Evolutionary conservation across 768 basidiomycete species (phyloP), one percentile per base, ranked within the genome.

Genomic region (Tylopilus intermedius): DNA sequence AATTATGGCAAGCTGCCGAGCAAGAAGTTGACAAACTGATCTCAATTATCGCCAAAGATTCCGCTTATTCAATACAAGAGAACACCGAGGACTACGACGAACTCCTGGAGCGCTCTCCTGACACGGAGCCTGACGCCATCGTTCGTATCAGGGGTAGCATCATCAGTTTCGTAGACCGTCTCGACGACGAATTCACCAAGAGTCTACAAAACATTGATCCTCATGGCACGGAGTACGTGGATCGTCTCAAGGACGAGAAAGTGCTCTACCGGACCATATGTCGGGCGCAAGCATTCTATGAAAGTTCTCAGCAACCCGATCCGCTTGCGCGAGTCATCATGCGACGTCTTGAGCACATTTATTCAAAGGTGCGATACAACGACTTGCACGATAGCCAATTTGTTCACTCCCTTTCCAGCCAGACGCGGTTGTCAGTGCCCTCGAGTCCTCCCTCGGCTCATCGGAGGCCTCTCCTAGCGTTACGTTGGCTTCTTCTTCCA

Each of bases 171-270:
- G 82, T 99, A 44, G 96, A 99, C 69, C 86, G 94, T 49, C 73
- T 99, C 44, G 96, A 98, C 67, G 96, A 98, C 62, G 96, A 99
- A 72, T 99, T 99, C 69, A 97, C 94, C 41, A 90, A 90, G 65
- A 94, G 91, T 62, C 72, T 99, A 32, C 96, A 98, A 80, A 93
- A 97, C 65, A 93, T 96, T 58, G 96, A 99, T 63, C 95, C 96
- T 8, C 96, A 99, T 67, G 94, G 96, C 2, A 92, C 90, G n/a
- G 96, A 99, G 70, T 99, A 99, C 66, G 88, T 99, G 41, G 96
- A 97, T 66, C 82, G 96, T 45, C 75, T 99, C 52, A 93, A 93
- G 72, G 94, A 98, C 66, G 97, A 98, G 74, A 91, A 93, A 64
- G 84, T 86, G 14, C 79, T 99, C 22, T 99, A 98, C 70, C 81